Percentiles rank a stretch among this genome's conserved stretches.
Evolutionary conservation across 352 stramenopile species (phyloP).

Genomic region (Pythium dissotocum): DNA sequence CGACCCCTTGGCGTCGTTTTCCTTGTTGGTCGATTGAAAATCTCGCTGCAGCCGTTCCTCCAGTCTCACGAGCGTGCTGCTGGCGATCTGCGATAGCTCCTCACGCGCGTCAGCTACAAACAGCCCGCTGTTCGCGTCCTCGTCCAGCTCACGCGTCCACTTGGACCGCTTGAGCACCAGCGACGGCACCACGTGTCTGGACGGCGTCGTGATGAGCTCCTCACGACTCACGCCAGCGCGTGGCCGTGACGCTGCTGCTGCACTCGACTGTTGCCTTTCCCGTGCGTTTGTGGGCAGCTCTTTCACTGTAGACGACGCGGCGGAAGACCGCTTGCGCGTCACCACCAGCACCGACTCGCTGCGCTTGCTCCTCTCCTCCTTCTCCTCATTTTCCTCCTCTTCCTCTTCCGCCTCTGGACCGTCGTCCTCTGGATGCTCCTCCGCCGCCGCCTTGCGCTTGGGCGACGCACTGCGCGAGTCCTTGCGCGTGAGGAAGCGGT

Average conservation of each 20-base stretch:
- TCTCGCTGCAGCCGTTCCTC: constrained; percentile 55
- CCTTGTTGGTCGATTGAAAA: background rate
- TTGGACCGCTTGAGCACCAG: constrained; percentile 24
- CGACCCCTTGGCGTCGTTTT: background rate
- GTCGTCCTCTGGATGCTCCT: constrained; percentile 11
- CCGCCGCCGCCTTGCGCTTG: background rate
- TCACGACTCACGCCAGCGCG: background rate
- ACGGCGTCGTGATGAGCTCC: constrained; percentile 17
- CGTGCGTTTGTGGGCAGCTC: background rate
- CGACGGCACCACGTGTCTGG: constrained; percentile 25
- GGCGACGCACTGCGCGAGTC: constrained; percentile 17
- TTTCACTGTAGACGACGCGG: constrained; percentile 10
- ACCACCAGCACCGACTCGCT: constrained; percentile 26
- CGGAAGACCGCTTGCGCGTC: constrained; percentile 17
- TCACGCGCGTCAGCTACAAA: constrained; percentile 43
- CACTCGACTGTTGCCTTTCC: background rate
- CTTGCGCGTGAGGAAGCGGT: constrained; percentile 50
- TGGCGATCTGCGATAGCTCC: constrained; percentile 38
- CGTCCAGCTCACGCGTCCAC: constrained; percentile 44
- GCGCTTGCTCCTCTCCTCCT: background rate
- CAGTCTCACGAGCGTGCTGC: constrained; percentile 52
- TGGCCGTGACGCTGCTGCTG: background rate
- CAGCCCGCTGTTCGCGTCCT: constrained; percentile 46
- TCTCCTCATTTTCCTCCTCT: constrained; percentile 6
- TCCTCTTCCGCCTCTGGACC: constrained; percentile 6